Percentiles rank a stretch among this genome's conserved stretches.
These are phyloP conservation scores for Candida tibetensis DNA, from an alignment of 805 yeast genomes.

Conservation along the genomic window DNA sequence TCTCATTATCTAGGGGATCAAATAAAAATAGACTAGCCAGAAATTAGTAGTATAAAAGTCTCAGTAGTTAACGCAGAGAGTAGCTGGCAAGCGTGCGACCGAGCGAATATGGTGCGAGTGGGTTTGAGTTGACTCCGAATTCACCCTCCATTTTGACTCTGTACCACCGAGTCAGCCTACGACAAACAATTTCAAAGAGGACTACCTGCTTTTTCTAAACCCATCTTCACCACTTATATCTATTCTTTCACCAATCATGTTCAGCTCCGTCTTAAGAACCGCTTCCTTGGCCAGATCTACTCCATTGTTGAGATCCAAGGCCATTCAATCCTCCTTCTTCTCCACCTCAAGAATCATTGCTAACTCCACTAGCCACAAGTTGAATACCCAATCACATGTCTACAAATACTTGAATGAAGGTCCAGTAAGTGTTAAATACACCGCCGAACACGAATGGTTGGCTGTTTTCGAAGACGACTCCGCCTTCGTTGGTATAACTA, in stretches of 20 bases:
- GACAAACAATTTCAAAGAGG: background rate
- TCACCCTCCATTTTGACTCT: too few relatives aligned
- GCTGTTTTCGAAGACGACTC: constrained; percentile 80
- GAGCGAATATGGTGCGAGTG: too few relatives aligned
- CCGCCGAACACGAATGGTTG: constrained; percentile 94
- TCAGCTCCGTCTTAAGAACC: constrained; percentile 12
- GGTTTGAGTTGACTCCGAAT: too few relatives aligned
- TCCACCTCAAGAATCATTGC: constrained; percentile 12
- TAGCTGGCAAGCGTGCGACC: too few relatives aligned
- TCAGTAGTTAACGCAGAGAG: too few relatives aligned
- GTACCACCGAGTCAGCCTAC: constrained; percentile 2
- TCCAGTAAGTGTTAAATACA: constrained; percentile 59
- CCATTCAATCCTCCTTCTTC: constrained; percentile 5
- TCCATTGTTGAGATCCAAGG: background rate
- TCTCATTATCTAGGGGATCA: too few relatives aligned
- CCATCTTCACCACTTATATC: background rate
- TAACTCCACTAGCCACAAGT: constrained; percentile 32
- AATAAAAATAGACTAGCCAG: too few relatives aligned
- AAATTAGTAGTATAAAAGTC: too few relatives aligned
- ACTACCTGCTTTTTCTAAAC: too few relatives aligned
- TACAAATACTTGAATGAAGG: constrained; percentile 39
- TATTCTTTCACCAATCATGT: constrained; percentile 8
- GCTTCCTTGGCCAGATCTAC: constrained; percentile 7
- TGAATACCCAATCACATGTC: constrained; percentile 37
- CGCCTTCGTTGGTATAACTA: constrained; percentile 87